Conservation (phyloP, 805 yeast genomes). For the Grigorovia transvaalensis region DNA sequence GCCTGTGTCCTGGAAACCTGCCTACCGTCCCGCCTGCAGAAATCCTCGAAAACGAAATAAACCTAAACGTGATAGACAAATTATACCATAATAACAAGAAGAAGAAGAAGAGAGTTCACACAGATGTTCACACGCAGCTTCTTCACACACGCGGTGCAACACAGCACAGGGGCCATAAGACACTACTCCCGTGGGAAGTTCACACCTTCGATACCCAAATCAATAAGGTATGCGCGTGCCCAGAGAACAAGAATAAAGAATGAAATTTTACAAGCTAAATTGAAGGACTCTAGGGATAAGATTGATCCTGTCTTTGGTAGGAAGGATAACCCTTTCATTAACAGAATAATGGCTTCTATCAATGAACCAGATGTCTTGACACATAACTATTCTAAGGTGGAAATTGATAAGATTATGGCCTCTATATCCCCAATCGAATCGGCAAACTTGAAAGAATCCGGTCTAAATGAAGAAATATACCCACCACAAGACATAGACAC, state of each 20-base stretch:
- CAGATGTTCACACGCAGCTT: too few relatives aligned
- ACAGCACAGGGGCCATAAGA: neutral
- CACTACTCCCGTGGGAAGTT: neutral
- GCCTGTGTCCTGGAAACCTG: neutral
- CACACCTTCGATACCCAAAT: neutral
- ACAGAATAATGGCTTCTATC: constrained; percentile 54
- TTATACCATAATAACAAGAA: too few relatives aligned
- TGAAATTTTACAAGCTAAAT: constrained; percentile 25
- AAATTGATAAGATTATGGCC: constrained; percentile 63
- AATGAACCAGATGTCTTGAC: constrained; percentile 57
- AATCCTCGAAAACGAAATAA: too few relatives aligned
- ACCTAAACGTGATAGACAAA: too few relatives aligned
- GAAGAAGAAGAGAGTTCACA: too few relatives aligned
- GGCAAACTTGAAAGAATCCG: constrained; percentile 17
- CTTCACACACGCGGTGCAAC: too few relatives aligned
- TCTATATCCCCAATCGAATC: constrained; percentile 36
- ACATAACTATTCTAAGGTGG: constrained; percentile 46
- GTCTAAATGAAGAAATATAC: constrained; percentile 16
- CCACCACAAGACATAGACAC: constrained; percentile 25
- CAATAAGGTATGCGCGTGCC: neutral
- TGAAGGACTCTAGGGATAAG: constrained; percentile 26
- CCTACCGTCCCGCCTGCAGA: neutral
- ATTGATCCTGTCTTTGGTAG: constrained; percentile 84
- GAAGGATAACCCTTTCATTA: constrained; percentile 52
- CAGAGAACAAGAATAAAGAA: constrained; percentile 28